These are phyloP conservation scores for Auxenochlorella pyrenoidosa DNA, from an alignment of 139 green algal genomes.

Conservation along the genomic window DNA sequence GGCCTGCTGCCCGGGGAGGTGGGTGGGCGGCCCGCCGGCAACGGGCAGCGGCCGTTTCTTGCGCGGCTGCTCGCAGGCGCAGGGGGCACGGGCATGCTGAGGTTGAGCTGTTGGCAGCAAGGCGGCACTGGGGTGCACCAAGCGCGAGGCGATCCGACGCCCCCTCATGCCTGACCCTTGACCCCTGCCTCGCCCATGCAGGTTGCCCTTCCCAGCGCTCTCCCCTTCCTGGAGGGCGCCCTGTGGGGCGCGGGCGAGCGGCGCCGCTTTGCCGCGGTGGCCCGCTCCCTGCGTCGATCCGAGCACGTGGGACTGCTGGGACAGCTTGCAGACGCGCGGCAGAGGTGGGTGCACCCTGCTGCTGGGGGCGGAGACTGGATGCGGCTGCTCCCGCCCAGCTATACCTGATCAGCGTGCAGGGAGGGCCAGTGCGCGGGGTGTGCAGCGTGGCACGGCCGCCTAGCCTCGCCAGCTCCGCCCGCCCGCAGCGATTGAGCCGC, in stretches of 20 bases:
- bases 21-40: not conserved
- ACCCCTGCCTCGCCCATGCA: not conserved
- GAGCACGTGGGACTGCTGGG: conserved; percentile 72
- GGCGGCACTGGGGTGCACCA: not conserved
- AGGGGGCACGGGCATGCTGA: too few species aligned
- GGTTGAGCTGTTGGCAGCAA: not conserved
- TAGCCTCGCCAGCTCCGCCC: too few species aligned
- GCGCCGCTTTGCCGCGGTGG: conserved; percentile 64
- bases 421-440: too few species aligned
- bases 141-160: not conserved
- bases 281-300: conserved; percentile 62
- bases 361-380: not conserved
- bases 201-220: conserved; percentile 56
- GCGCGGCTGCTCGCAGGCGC: too few species aligned
- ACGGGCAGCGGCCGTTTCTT: not conserved
- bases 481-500: too few species aligned
- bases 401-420: too few species aligned
- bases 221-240: conserved; percentile 74
- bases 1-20: conserved; percentile 62
- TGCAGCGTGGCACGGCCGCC: too few species aligned
- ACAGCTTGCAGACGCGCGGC: conserved; percentile 46
- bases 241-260: conserved; percentile 67
- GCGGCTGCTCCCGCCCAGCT: not conserved
- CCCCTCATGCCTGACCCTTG: too few species aligned
- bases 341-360: not conserved